Evolutionary conservation across 148 eudicot species (phyloP), one percentile per base, ranked within the genome.

Genomic region (Limonium bicolor): DNA sequence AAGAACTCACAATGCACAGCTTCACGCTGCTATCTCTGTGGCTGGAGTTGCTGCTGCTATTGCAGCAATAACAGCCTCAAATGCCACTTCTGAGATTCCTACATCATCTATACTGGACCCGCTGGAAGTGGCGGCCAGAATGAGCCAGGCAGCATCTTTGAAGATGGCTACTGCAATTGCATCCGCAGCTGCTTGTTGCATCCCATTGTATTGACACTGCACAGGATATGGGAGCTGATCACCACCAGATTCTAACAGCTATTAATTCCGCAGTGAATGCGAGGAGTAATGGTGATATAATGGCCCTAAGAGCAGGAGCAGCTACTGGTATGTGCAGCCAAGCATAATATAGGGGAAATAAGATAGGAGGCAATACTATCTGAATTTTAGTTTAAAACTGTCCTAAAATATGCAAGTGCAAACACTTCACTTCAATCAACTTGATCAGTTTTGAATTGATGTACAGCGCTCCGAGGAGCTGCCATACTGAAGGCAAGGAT

Each of bases 31-130:
- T 23, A 73, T 83, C 10, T 77, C 97, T 0, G 97, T 84, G 40
- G 94, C 93, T 11, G 97, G 93, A 30, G 95, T 88, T 23, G 97
- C 97, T 3, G 93, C 97, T 14, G 92, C 93, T 2, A 90, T 88
- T 56, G 95, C 94, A 1, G 77, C 97, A 7, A 48, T 84, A 25
- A 72, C 92, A 10, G 86, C 79, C 34, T 54, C 90, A 16, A 56
- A 63, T 10, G 62, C 62, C 7, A 50, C 82, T 23, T 51, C 66
- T n/a, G n/a, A n/a, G n/a, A n/a, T n/a, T n/a, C n/a, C n/a, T n/a
- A n/a, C n/a, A n/a, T n/a, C n/a, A n/a, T n/a, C n/a, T n/a, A n/a
- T n/a, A n/a, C n/a, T n/a, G n/a, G n/a, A n/a, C n/a, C n/a, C 18
- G n/a, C n/a, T n/a, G n/a, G n/a, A n/a, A n/a, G n/a, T n/a, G 54